Evolutionary conservation across 2,329 filamentous ascomycete species (phyloP).

Genomic region (Fonsecaea multimorphosa): DNA sequence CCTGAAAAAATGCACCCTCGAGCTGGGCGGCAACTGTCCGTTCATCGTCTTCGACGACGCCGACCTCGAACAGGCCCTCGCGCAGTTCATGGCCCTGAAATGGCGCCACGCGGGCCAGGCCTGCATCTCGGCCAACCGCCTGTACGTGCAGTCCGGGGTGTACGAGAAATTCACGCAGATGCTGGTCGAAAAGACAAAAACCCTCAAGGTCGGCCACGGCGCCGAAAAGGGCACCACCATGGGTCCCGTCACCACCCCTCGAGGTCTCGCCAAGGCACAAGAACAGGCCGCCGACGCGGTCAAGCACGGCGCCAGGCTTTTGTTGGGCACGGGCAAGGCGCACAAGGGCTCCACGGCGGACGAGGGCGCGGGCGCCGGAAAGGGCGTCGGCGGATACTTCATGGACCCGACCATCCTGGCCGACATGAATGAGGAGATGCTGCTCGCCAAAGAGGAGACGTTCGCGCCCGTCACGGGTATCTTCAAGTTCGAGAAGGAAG

Average conservation of each 20-base stretch:
- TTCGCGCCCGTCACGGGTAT: constrained; percentile 70
- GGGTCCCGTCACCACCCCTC: constrained; percentile 65
- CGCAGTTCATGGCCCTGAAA: constrained; percentile 50
- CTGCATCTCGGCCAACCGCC: constrained; percentile 54
- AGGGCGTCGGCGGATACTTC: constrained; percentile 65
- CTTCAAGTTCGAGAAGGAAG: constrained; percentile 69
- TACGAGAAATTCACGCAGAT: constrained; percentile 62
- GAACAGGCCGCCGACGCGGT: constrained; percentile 70
- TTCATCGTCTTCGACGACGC: constrained; percentile 70
- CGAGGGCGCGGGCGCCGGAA: constrained; percentile 57
- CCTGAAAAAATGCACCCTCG: constrained; percentile 69
- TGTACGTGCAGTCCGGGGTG: constrained; percentile 52
- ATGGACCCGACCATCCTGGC: constrained; percentile 72
- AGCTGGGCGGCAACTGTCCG: constrained; percentile 69
- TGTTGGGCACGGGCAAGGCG: constrained; percentile 62
- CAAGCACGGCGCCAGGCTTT: constrained; percentile 66
- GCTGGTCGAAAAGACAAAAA: constrained; percentile 58
- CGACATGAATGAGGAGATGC: constrained; percentile 64
- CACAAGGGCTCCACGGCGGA: constrained; percentile 47
- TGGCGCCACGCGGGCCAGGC: constrained; percentile 54
- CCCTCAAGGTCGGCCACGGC: constrained; percentile 67
- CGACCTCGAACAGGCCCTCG: constrained; percentile 58
- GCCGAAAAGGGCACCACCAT: constrained; percentile 61
- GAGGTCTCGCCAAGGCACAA: constrained; percentile 61
- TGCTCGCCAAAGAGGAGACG: constrained; percentile 64